Percentiles rank a stretch among this genome's conserved stretches.
Evolutionary conservation across 108 stramenopile species (phyloP).

Genomic region (Discostella pseudostelligera): DNA sequence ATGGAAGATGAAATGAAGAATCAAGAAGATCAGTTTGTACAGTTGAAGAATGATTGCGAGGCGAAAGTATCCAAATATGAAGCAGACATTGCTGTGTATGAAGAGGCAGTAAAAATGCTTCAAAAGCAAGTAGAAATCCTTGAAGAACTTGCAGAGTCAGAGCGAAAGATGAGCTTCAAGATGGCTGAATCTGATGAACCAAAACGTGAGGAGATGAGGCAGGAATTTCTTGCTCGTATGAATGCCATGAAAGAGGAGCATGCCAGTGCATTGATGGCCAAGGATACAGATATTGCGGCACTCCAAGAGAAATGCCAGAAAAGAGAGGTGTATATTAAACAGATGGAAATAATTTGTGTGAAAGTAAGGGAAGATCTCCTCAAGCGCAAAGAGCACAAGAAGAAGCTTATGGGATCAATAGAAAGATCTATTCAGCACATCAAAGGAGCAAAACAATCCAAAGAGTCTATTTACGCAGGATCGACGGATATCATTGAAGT

Average conservation of each 20-base stretch:
- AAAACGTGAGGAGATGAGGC: not conserved
- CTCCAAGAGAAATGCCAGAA: constrained; percentile 13
- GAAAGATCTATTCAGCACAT: constrained; percentile 21
- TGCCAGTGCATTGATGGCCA: constrained; percentile 2
- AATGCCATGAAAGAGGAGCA: not conserved
- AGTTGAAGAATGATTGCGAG: constrained; percentile 15
- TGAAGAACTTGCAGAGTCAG: constrained; percentile 6
- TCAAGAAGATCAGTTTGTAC: constrained; percentile 19
- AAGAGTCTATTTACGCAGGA: not conserved
- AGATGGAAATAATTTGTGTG: constrained; percentile 22
- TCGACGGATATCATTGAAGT: constrained; percentile 3
- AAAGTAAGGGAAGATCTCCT: constrained; percentile 26
- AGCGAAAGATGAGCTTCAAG: constrained; percentile 7
- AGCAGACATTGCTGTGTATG: constrained; percentile 30
- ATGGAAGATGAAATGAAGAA: constrained; percentile 19
- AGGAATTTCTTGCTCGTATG: not conserved
- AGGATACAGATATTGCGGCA: constrained; percentile 16
- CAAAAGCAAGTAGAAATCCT: constrained; percentile 33
- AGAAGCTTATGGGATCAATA: constrained; percentile 12
- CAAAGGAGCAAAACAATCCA: constrained; percentile 6
- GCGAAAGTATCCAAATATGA: constrained; percentile 20
- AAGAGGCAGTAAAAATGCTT: constrained; percentile 40
- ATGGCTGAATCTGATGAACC: constrained; percentile 4
- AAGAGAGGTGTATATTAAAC: constrained; percentile 1
- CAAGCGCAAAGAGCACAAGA: constrained; percentile 15